Percentiles rank a stretch among this genome's conserved stretches.
These are phyloP conservation scores for Pulveroboletus ravenelii DNA, from an alignment of 768 basidiomycete genomes.

Conservation along the genomic window DNA sequence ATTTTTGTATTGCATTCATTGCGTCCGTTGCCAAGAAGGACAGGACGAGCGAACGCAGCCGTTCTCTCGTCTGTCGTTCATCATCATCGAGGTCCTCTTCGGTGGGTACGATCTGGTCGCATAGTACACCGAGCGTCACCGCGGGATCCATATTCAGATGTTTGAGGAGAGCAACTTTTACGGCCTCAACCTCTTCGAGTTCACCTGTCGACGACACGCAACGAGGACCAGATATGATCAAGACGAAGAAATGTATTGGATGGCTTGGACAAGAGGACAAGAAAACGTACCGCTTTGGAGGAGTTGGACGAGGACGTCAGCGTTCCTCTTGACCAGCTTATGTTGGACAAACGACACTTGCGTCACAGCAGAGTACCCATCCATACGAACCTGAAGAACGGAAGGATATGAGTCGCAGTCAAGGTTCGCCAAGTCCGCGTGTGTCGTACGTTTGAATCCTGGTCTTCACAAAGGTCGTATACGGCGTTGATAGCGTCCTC, in stretches of 20 bases:
- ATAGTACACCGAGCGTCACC: slow-evolving; percentile 60
- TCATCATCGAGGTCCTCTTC: slow-evolving; percentile 53
- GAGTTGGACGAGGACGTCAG: slow-evolving; percentile 70
- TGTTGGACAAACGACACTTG: slow-evolving; percentile 43
- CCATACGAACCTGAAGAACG: slow-evolving; percentile 53
- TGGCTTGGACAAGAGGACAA: not conserved
- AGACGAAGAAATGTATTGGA: slow-evolving; percentile 10
- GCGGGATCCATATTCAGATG: slow-evolving; percentile 62
- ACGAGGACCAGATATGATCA: slow-evolving; percentile 15
- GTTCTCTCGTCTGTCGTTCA: slow-evolving; percentile 52
- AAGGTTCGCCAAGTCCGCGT: slow-evolving; percentile 1
- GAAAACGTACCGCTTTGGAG: slow-evolving; percentile 62
- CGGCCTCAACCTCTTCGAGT: slow-evolving; percentile 56
- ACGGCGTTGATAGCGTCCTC: slow-evolving; percentile 74
- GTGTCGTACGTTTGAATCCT: slow-evolving; percentile 42
- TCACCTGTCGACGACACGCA: slow-evolving; percentile 45
- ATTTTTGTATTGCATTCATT: slow-evolving; percentile 40
- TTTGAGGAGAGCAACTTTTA: slow-evolving; percentile 53
- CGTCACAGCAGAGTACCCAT: slow-evolving; percentile 61
- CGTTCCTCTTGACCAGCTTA: slow-evolving; percentile 65
- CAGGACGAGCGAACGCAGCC: slow-evolving; percentile 54
- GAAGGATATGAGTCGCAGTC: slow-evolving; percentile 3
- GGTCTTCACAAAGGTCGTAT: slow-evolving; percentile 75
- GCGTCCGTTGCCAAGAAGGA: slow-evolving; percentile 54
- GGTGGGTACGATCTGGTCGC: slow-evolving; percentile 56